phyloP scores from a whole-genome alignment of 129 eudicot species.

The Calendula officinalis region DNA sequence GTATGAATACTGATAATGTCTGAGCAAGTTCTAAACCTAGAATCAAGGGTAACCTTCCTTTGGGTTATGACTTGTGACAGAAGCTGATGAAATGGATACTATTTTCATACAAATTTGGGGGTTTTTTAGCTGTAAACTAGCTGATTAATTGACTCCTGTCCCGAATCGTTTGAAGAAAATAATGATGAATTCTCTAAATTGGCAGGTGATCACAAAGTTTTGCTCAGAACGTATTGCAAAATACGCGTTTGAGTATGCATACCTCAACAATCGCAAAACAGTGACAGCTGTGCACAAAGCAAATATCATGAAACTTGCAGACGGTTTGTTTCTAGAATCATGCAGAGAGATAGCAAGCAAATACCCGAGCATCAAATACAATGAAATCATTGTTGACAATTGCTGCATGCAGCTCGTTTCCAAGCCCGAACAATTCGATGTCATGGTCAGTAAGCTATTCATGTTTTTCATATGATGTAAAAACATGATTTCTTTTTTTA shows the following conservation, averaged over 20 bases:
- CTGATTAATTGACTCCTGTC: too few relatives aligned
- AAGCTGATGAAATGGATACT: too few relatives aligned
- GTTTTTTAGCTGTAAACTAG: too few relatives aligned
- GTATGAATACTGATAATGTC: too few relatives aligned
- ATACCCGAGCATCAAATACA: conserved; percentile 80
- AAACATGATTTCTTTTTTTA: conserved; percentile 5
- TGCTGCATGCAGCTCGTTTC: conserved; percentile 99
- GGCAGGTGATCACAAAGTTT: conserved; percentile 91
- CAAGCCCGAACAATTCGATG: conserved; percentile 94
- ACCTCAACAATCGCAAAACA: conserved; percentile 85
- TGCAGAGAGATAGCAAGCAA: conserved; percentile 85
- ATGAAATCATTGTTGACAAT: conserved; percentile 91
- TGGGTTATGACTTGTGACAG: too few relatives aligned
- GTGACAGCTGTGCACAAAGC: conserved; percentile 99
- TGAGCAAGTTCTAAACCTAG: too few relatives aligned
- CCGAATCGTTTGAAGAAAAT: not conserved
- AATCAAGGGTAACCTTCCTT: too few relatives aligned
- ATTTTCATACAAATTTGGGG: too few relatives aligned
- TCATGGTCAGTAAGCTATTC: conserved; percentile 53
- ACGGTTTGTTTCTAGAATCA: conserved; percentile 90
- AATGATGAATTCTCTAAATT: not conserved
- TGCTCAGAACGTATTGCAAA: conserved; percentile 95
- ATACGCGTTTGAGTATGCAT: conserved; percentile 93
- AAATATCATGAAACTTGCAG: conserved; percentile 96
- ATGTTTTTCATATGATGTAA: not conserved